Conservation (phyloP, 257 asterid species). For the Lycium ferocissimum region DNA sequence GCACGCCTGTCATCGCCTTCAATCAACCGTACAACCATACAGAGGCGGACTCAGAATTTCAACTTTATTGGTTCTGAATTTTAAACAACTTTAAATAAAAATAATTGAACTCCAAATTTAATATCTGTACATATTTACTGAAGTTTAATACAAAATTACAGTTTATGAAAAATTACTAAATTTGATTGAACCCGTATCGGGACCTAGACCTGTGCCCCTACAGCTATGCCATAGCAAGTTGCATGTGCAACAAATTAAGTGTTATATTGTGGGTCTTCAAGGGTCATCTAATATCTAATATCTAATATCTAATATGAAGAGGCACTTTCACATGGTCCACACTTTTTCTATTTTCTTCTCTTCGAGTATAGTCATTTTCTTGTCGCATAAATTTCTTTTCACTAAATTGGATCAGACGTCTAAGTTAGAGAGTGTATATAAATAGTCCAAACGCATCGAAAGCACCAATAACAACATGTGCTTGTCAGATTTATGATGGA, state of each 20-base stretch:
- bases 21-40: too few relatives aligned
- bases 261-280: neutral
- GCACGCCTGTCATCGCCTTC: neutral
- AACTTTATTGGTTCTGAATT: too few relatives aligned
- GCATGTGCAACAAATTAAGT: neutral
- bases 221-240: neutral
- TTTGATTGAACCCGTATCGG: too few relatives aligned
- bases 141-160: too few relatives aligned
- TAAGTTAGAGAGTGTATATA: neutral
- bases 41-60: too few relatives aligned
- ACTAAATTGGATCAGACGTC: constrained; percentile 19
- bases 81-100: too few relatives aligned
- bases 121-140: too few relatives aligned
- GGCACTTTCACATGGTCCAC: constrained; percentile 41
- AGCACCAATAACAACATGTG: neutral
- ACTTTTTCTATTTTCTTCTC: constrained; percentile 7
- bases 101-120: too few relatives aligned
- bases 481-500: neutral
- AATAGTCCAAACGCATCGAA: constrained; percentile 11
- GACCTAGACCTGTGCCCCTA: neutral
- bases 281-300: constrained; percentile 40
- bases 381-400: constrained; percentile 24
- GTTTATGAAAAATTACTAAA: too few relatives aligned
- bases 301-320: constrained; percentile 42
- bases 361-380: constrained; percentile 18